These are phyloP conservation scores for Kregervanrija fluxuum DNA, from an alignment of 805 yeast species.

Conservation along the genomic window DNA sequence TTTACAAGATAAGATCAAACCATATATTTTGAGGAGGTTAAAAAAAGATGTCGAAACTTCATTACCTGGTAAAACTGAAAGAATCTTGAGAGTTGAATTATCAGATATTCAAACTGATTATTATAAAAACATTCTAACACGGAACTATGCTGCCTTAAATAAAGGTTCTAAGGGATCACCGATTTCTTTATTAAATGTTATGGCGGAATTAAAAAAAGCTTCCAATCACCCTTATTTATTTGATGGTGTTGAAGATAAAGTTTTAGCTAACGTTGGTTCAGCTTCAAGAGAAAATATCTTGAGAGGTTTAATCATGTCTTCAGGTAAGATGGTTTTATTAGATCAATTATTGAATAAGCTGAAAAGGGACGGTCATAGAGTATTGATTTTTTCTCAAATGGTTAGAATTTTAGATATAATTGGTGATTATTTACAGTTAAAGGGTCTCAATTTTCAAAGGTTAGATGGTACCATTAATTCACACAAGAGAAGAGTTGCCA, in stretches of 20 bases:
- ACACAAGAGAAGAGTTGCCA: conserved; percentile 85
- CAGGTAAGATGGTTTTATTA: conserved; percentile 95
- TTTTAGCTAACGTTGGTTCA: conserved; percentile 54
- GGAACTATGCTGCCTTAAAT: conserved; percentile 85
- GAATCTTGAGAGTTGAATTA: conserved; percentile 89
- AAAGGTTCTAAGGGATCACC: conserved; percentile 78
- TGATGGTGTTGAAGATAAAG: conserved; percentile 85
- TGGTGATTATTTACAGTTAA: conserved; percentile 85
- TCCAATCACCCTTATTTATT: conserved; percentile 95
- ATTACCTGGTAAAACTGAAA: conserved; percentile 89
- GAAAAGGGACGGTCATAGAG: conserved; percentile 92
- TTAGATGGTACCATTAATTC: conserved; percentile 97
- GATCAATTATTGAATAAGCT: conserved; percentile 83
- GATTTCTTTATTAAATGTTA: conserved; percentile 78
- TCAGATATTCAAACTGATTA: conserved; percentile 94
- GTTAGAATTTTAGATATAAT: conserved; percentile 91
- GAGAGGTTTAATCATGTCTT: conserved; percentile 92
- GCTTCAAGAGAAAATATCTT: conserved; percentile 69
- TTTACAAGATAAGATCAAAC: conserved; percentile 78
- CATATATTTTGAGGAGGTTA: conserved; percentile 85
- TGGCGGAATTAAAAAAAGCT: conserved; percentile 95
- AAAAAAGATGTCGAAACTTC: conserved; percentile 98
- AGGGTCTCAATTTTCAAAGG: conserved; percentile 85
- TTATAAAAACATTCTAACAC: conserved; percentile 87
- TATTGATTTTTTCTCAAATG: conserved; percentile 93